These are phyloP conservation scores for Ophiostoma australiae DNA, from an alignment of 2,329 filamentous ascomycete genomes.

Conservation along the genomic window DNA sequence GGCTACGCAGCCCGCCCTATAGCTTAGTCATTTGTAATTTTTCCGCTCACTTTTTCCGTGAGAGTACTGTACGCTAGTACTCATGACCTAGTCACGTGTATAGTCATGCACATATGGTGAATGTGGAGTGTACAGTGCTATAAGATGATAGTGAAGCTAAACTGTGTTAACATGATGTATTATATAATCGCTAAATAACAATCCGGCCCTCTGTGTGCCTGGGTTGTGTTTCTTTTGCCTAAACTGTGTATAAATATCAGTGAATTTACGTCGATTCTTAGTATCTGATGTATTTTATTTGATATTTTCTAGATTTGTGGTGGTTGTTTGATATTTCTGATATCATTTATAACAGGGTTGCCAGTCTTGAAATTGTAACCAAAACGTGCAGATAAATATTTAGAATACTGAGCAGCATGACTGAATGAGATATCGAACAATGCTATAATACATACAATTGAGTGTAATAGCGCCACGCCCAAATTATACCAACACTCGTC, in stretches of 20 bases:
- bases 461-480: too few relatives aligned
- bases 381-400: too few relatives aligned
- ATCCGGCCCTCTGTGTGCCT: too few relatives aligned
- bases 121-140: not conserved
- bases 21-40: constrained; percentile 16
- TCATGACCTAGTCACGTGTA: not conserved
- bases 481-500: not conserved
- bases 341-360: too few relatives aligned
- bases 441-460: too few relatives aligned
- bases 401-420: too few relatives aligned
- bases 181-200: not conserved
- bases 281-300: not conserved
- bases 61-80: not conserved
- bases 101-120: not conserved
- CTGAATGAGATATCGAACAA: too few relatives aligned
- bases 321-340: not conserved
- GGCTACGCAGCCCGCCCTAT: constrained; percentile 26
- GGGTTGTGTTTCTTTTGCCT: too few relatives aligned
- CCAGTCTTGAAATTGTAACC: too few relatives aligned
- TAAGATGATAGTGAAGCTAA: not conserved
- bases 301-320: not conserved
- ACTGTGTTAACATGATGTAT: not conserved
- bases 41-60: constrained; percentile 15
- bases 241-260: too few relatives aligned
- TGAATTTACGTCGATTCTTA: too few relatives aligned